Percentiles rank a stretch among this genome's conserved stretches.
Conservation (phyloP, 257 asterid species). For the Linderniella brevidens region DNA sequence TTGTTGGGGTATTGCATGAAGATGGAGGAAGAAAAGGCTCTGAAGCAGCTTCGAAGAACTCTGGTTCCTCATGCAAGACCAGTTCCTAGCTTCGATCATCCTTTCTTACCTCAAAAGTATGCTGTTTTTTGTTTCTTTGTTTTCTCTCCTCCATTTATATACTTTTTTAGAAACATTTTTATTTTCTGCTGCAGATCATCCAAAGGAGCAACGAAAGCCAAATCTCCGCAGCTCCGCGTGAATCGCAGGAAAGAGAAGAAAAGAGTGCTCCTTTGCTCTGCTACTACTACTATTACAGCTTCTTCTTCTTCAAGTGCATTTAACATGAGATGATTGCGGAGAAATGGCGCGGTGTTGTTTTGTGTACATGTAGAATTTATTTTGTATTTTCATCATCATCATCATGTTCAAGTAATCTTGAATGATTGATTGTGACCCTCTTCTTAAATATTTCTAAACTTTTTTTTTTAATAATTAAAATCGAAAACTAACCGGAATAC, state of each 20-base stretch:
- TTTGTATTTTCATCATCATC: too few species aligned
- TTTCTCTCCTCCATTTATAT: too few species aligned
- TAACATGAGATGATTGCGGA: too few species aligned
- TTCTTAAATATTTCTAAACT: too few species aligned
- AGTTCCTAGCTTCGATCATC: slow-evolving; percentile 54
- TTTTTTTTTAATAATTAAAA: too few species aligned
- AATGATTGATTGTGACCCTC: too few species aligned
- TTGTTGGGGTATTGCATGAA: slow-evolving; percentile 4
- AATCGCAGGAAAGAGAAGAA: slow-evolving; percentile 42
- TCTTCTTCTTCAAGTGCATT: too few species aligned
- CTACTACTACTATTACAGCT: slow-evolving; percentile 17
- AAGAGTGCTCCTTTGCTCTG: slow-evolving; percentile 19
- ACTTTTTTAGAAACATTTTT: background rate
- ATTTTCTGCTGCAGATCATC: slow-evolving; percentile 30
- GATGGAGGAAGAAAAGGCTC: slow-evolving; percentile 96
- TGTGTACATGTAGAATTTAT: too few species aligned
- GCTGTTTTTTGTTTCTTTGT: slow-evolving; percentile 1
- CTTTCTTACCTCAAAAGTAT: slow-evolving; percentile 77
- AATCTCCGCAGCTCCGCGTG: slow-evolving; percentile 60
- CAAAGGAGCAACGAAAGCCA: slow-evolving; percentile 52
- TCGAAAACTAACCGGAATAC: too few species aligned
- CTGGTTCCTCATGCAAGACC: slow-evolving; percentile 78
- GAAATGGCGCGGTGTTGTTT: too few species aligned
- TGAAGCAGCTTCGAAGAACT: slow-evolving; percentile 68
- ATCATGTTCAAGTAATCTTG: too few species aligned